These are phyloP conservation scores for Lomentospora prolificans DNA, from an alignment of 2,329 filamentous ascomycete species.

Conservation along the genomic window DNA sequence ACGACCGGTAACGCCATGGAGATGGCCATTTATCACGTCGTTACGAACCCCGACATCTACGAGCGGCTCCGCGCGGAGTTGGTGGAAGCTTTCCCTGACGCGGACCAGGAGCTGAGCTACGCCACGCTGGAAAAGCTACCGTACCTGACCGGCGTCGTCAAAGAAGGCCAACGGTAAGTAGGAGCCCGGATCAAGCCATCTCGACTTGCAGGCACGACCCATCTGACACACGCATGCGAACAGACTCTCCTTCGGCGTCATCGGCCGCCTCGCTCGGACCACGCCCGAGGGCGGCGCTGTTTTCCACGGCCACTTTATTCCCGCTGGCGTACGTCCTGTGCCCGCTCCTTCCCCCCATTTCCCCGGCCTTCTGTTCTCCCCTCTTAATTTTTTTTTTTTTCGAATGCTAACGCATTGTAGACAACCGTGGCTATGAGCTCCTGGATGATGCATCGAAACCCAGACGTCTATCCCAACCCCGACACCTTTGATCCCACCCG, in stretches of 20 bases:
- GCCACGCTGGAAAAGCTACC: conserved; percentile 22
- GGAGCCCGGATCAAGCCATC: not conserved
- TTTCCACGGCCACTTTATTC: not conserved
- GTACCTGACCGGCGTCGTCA: conserved; percentile 27
- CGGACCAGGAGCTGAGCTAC: conserved; percentile 8
- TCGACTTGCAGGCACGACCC: not conserved
- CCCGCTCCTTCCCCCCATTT: not conserved
- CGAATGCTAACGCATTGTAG: not conserved
- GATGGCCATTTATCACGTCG: conserved; percentile 24
- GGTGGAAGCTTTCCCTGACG: conserved; percentile 3
- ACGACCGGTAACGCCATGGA: conserved; percentile 24
- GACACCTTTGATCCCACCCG: not conserved
- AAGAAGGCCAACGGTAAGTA: conserved; percentile 24
- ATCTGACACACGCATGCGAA: not conserved
- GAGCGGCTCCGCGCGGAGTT: conserved; percentile 25
- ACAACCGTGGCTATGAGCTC: not conserved
- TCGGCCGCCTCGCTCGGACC: not conserved
- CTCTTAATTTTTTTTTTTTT: not conserved
- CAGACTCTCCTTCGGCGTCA: not conserved
- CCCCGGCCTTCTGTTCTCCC: not conserved
- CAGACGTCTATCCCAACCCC: not conserved
- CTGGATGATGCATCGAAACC: not conserved
- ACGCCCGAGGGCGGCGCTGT: not conserved
- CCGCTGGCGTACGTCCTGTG: not conserved
- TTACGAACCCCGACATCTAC: conserved; percentile 20